Evolutionary conservation across 495 filamentous ascomycete species (phyloP), one percentile per base, ranked within the genome.

Genomic region (Penicillium dipodomyicola): DNA sequence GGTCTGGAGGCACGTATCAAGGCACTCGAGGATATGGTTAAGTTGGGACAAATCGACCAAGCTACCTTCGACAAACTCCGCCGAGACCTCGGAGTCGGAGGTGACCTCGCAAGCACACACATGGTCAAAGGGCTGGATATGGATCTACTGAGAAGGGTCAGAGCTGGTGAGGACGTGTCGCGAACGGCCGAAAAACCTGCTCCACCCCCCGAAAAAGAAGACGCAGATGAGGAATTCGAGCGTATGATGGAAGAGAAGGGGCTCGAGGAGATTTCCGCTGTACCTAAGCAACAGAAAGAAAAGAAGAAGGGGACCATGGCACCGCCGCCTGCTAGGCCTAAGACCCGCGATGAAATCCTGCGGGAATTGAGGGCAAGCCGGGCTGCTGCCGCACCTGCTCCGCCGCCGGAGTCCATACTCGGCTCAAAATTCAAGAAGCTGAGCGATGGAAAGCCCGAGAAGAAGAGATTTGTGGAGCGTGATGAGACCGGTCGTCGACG

Each of bases 61-160:
- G 78, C 75, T 41, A 87, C 83, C 4, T 96, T 92, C 67, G 87
- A 90, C 49, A 83, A 80, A 59, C 68, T 94, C 41, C 77, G 85
- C 25, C 77, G 80, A 45, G 83, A 95, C 61, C 88, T 96, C 50
- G 74, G 75, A 1, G 84, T 91, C 4, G 92, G 92, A 3, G 93
- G 92, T 5, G 90, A 96, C 67, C 66, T 91, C 29, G 72, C 72
- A 3, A 87, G 86, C 62, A 93, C 89, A 35, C 89, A 95, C 79
- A 73, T 96, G 64, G 85, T 96, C 30, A 97, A 97, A 71, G 94
- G 94, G 2, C 71, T 98, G 56, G 95, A 98, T 72, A 87, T 87
- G 64, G 85, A 85, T 70, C 72, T 98, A 19, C 72, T 98, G 46
- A 84, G 87, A 69, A 80, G 87, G 64, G 80, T 91, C 29, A 81